Evolutionary conservation across 2,329 filamentous ascomycete species (phyloP).

Genomic region (Colletotrichum lupini): DNA sequence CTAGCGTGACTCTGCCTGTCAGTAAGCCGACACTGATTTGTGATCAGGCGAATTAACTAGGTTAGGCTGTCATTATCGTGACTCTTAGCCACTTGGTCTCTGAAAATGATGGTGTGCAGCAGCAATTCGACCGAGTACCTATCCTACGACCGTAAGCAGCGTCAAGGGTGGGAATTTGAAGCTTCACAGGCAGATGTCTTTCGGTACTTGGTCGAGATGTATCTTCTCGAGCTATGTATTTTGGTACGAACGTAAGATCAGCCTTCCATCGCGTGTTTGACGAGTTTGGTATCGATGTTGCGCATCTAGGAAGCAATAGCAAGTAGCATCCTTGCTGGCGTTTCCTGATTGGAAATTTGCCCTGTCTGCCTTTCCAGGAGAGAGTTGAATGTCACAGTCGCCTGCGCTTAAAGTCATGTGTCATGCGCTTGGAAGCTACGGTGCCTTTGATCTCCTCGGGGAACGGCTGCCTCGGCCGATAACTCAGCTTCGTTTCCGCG

Average conservation of each 20-base stretch:
- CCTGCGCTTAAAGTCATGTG: slow-evolving; percentile 13
- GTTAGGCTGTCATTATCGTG: slow-evolving; percentile 16
- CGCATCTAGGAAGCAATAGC: not conserved
- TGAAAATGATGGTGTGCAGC: slow-evolving; percentile 18
- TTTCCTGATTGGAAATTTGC: not conserved
- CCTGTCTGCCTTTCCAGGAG: not conserved
- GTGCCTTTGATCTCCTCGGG: slow-evolving; percentile 1
- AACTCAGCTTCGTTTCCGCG: not conserved
- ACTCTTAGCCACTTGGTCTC: not conserved
- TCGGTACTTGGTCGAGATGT: slow-evolving; percentile 20
- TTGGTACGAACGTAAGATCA: slow-evolving; percentile 4
- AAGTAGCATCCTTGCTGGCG: slow-evolving; percentile 11
- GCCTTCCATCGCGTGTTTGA: slow-evolving; percentile 13
- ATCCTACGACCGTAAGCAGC: not conserved
- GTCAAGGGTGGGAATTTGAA: not conserved
- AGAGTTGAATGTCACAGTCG: not conserved
- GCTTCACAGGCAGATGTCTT: not conserved
- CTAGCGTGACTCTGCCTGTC: slow-evolving; percentile 25
- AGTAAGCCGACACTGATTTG: not conserved
- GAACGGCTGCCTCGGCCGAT: slow-evolving; percentile 7
- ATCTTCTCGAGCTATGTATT: not conserved
- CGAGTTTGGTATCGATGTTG: slow-evolving; percentile 22
- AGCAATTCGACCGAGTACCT: not conserved
- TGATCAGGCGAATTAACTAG: slow-evolving; percentile 11
- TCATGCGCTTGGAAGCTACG: not conserved